Evolutionary conservation across 2,329 filamentous ascomycete genomes (phyloP), one percentile per base, ranked within the genome.

Genomic region (Paecilomyces dactylethromorphus): DNA sequence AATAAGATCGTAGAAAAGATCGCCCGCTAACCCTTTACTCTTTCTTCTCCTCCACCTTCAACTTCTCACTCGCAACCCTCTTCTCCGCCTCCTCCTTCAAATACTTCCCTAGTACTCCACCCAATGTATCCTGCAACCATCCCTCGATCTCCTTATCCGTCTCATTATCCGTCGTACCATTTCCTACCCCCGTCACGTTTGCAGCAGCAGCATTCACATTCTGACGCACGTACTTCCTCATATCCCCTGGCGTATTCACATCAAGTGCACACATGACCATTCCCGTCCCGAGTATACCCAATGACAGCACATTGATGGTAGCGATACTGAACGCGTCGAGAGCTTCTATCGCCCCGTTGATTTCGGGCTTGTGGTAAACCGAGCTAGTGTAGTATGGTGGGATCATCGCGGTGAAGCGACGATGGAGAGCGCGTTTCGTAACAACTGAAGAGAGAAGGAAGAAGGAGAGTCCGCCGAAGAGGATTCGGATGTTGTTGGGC

Each of bases 321-420:
- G 93, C 94, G 35, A 97, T 79, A 54, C 87, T 89, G 22, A 99
- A 79, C 0, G 93, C 93, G 74, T 96, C 89, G 33, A 89, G 76
- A 0, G 93, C 93, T 63, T 97, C 87, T 45, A 89, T 71, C 1
- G 85, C 82, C 7, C 87, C 86, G 68, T 87, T 88, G 29, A 85
- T 81, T 13, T 70, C 63, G 1, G 72, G 74, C 49, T 74, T 68
- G 64, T 75, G 74, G 67, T 67, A 79, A 56, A 73, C 69, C 72
- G 73, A 74, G 80, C 76, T 74, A 51, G 63, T 79, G 81, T 89
- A 96, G 78, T 89, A 93, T 53, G 82, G 83, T 11, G 92, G 92
- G 45, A 84, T 76, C 12, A 84, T 78, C 22, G 84, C 79, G 22
- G 83, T 71, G 59, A 83, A 81, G 64, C 89, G 87, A 52, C 86